Evolutionary conservation across 2,329 filamentous ascomycete species (phyloP), one percentile per base, ranked within the genome.

Genomic region (Penicillium italicum): DNA sequence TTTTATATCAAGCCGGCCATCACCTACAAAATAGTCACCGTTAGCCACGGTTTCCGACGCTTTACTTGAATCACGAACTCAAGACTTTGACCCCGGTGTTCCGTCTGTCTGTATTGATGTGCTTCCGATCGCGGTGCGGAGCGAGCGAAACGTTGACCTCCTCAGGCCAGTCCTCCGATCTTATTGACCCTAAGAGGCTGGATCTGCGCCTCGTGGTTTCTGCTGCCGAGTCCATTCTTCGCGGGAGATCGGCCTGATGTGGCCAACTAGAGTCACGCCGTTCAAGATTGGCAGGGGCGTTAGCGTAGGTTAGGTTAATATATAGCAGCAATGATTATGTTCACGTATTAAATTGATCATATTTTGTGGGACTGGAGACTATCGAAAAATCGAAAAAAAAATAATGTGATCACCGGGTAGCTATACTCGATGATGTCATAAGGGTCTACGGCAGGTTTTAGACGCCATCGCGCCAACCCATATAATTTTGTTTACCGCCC

Each of bases 1-100:
- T 6, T 57, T 57, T 10, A 66, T 66, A 31, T 63, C 62, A 14
- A 66, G 40, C 1, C 64, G 60, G 2, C 64, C 64, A 31, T 66
- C 64, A 1, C 60, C 64, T 66, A 20, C 2, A 37, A 30, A 16
- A 10, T 1, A 26, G 12, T 2, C 22, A 28, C 9, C 14, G 5
- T 44, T 34, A 49, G 51, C 10, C 2, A 43, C n/a, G n/a, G 11
- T 30, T 16, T 28, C 0, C 14, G 4, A 20, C 2, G 30, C 11
- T 30, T 16, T 2, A 40, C 8, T 7, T 18, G 12, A 37, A 37
- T 45, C 18, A 50, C 53, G 20, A 47, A 64, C 62, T 55, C 36
- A 57, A 33, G 30, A 64, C 34, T 30, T 36, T 50, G 12, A 64
- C 62, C 3, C 62, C 62, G 3, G 60, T 59, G 16, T 61, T 53